phyloP scores from a whole-genome alignment of 345 rosid species.

The Eucalyptus cloeziana region DNA sequence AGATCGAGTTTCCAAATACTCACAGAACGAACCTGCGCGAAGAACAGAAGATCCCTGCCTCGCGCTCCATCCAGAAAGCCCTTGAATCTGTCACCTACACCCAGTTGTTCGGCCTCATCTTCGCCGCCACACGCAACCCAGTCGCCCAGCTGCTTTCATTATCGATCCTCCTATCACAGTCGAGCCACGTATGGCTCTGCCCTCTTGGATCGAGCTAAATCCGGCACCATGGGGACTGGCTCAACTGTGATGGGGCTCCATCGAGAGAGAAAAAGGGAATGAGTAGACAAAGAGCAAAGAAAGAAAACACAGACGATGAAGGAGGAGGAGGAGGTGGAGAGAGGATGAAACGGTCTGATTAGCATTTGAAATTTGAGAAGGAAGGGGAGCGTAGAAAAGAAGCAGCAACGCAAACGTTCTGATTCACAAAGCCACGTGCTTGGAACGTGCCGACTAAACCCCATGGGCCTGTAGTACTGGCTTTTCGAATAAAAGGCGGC shows the following conservation, averaged over 20 bases:
- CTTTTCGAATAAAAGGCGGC: neutral
- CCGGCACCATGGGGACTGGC: neutral
- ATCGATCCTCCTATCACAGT: too few relatives aligned
- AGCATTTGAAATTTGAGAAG: neutral
- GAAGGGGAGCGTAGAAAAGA: neutral
- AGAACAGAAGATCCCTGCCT: neutral
- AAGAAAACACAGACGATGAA: neutral
- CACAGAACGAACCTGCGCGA: neutral
- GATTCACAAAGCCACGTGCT: neutral
- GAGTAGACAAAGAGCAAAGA: neutral
- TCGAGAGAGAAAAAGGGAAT: neutral
- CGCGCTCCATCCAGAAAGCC: neutral
- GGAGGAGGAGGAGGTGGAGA: neutral
- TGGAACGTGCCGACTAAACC: neutral
- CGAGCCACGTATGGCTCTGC: neutral
- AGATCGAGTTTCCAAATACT: neutral
- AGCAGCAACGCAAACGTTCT: neutral
- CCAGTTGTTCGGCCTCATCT: neutral
- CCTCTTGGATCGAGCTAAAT: neutral
- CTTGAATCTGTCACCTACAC: neutral
- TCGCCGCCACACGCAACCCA: fast-evolving
- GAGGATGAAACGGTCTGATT: neutral
- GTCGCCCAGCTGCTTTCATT: neutral
- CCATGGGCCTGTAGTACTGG: neutral
- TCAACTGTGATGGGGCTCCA: neutral